Conservation (phyloP, 129 eudicot species). For the Gnaphalium uliginosum region DNA sequence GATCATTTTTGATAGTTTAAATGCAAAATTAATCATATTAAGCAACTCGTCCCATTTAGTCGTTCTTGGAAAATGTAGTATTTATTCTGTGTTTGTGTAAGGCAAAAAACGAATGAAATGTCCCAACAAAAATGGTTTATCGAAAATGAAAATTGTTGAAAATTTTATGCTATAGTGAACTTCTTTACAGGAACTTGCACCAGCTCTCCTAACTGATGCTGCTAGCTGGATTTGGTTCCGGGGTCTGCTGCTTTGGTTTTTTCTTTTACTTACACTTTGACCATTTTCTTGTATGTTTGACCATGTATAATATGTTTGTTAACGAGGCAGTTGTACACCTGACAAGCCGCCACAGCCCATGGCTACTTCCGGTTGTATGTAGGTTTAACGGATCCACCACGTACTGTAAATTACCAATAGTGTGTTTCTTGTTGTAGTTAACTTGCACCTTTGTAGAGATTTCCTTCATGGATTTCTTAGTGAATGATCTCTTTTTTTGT, state of each 20-base stretch:
- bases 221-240: conserved; percentile 33
- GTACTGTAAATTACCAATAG: conserved; percentile 33
- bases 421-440: conserved; percentile 15
- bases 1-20: neutral
- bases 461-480: conserved; percentile 1
- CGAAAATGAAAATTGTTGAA: neutral
- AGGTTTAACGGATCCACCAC: conserved; percentile 16
- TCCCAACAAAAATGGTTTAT: too few relatives aligned
- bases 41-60: neutral
- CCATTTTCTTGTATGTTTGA: conserved; percentile 35
- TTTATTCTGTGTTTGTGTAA: neutral
- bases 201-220: conserved; percentile 38
- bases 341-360: conserved; percentile 21
- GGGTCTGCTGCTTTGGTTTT: conserved; percentile 25
- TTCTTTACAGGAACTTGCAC: conserved; percentile 32
- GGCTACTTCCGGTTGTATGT: conserved; percentile 19
- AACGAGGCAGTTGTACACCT: conserved; percentile 31
- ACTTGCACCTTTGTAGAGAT: conserved; percentile 16
- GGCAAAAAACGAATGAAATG: neutral
- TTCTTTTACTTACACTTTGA: conserved; percentile 17
- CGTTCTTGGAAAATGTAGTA: neutral
- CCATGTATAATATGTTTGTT: conserved; percentile 35
- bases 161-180: neutral
- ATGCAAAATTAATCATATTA: neutral
- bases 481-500: conserved; percentile 15